Percentiles rank a stretch among this genome's conserved stretches.
These are phyloP conservation scores for Aspergillus ostianus DNA, from an alignment of 495 filamentous ascomycete genomes.

Conservation along the genomic window DNA sequence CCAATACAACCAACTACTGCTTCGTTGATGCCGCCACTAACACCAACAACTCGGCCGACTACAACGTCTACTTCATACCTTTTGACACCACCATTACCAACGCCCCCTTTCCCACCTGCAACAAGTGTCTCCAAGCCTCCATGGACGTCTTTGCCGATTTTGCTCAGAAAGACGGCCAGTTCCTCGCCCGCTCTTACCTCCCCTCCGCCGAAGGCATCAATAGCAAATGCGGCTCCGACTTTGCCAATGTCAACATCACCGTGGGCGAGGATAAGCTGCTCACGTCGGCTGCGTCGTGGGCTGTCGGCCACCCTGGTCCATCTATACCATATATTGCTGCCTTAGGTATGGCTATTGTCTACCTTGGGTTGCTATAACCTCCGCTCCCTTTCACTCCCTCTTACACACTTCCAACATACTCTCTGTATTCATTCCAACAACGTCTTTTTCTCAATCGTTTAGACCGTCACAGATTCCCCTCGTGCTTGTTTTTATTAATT, in stretches of 20 bases:
- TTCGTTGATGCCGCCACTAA: constrained; percentile 87
- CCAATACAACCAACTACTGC: constrained; percentile 45
- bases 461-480: not conserved
- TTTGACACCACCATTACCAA: constrained; percentile 68
- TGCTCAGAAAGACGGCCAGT: constrained; percentile 56
- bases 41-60: constrained; percentile 58
- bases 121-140: constrained; percentile 63
- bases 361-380: not conserved
- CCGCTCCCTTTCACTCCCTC: not conserved
- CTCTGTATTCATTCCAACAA: not conserved
- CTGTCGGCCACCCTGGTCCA: constrained; percentile 1
- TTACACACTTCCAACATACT: not conserved
- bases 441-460: not conserved
- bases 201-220: constrained; percentile 65
- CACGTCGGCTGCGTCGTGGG: constrained; percentile 12
- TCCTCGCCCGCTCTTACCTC: constrained; percentile 58
- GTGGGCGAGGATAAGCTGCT: constrained; percentile 25
- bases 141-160: constrained; percentile 67
- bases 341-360: constrained; percentile 6
- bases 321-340: not conserved
- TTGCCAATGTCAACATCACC: constrained; percentile 59
- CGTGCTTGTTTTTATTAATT: constrained; percentile 11
- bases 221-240: constrained; percentile 59
- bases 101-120: constrained; percentile 63
- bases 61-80: constrained; percentile 81